phyloP scores from a whole-genome alignment of 192 early-diverging fungal genomes.

The Lunasporangiospora selenospora region DNA sequence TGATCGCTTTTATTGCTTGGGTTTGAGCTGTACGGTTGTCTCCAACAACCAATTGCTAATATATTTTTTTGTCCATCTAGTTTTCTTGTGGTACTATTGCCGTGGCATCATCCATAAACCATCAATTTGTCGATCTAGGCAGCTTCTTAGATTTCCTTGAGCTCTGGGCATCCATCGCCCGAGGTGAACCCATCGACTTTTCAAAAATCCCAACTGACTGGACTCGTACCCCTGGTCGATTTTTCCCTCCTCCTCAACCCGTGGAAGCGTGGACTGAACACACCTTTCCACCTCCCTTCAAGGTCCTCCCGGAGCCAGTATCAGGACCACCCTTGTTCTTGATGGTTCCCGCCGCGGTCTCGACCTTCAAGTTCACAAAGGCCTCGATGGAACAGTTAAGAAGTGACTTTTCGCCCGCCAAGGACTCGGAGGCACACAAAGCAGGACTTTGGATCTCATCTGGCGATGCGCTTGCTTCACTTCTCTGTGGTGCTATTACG shows the following conservation, averaged over 20 bases:
- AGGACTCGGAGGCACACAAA: constrained; percentile 2
- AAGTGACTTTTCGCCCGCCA: constrained; percentile 29
- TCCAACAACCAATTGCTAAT: background rate
- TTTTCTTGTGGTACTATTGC: constrained; percentile 43
- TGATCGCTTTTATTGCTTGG: constrained; percentile 1
- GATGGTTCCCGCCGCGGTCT: constrained; percentile 20
- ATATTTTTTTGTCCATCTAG: constrained; percentile 4
- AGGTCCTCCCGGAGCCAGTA: constrained; percentile 9
- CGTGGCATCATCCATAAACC: constrained; percentile 39
- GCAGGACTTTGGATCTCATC: constrained; percentile 47
- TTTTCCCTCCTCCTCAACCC: constrained; percentile 24
- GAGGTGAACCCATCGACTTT: constrained; percentile 42
- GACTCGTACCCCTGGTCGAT: constrained; percentile 39
- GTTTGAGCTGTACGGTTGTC: background rate
- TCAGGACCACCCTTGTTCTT: constrained; percentile 13
- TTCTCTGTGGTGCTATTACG: constrained; percentile 45
- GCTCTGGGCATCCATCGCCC: constrained; percentile 35
- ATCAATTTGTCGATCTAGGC: constrained; percentile 37
- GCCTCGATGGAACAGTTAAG: constrained; percentile 33
- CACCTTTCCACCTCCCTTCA: constrained; percentile 21
- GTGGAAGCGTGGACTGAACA: constrained; percentile 11
- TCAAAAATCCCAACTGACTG: constrained; percentile 46
- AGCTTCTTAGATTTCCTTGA: constrained; percentile 48
- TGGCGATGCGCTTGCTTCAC: constrained; percentile 40
- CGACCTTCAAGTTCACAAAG: constrained; percentile 37